A percentile compares a stretch with the other conserved stretches of the same genome.
Evolutionary conservation across 164 flowering plant species (phyloP).

Genomic region (Vitis rupestris): DNA sequence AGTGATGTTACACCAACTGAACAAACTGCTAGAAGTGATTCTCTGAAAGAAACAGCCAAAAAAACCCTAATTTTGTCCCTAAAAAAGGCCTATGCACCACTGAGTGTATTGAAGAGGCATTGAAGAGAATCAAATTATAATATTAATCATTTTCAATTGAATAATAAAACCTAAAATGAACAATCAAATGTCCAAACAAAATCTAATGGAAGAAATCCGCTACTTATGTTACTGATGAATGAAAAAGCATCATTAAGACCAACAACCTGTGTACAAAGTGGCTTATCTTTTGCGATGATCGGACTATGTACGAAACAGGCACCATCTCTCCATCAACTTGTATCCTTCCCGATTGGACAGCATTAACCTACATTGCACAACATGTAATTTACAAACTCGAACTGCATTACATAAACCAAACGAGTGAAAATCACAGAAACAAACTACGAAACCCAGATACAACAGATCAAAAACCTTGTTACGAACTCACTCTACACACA

Average conservation of each 20-base stretch:
- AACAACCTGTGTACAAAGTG: conserved; percentile 89
- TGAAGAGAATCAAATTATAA: too few relatives aligned
- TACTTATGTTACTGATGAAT: not conserved
- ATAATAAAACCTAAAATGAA: too few relatives aligned
- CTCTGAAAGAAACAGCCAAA: too few relatives aligned
- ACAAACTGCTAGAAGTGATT: too few relatives aligned
- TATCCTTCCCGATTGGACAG: conserved; percentile 83
- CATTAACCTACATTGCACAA: conserved; percentile 49
- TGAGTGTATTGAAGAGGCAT: too few relatives aligned
- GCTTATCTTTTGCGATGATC: conserved; percentile 77
- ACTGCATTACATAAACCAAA: not conserved
- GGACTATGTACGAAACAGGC: conserved; percentile 65
- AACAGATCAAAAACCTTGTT: not conserved
- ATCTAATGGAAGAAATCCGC: not conserved
- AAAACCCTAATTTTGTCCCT: too few relatives aligned
- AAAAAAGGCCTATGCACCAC: too few relatives aligned
- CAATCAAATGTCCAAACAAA: not conserved
- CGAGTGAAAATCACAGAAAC: not conserved
- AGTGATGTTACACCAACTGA: too few relatives aligned
- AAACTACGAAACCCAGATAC: not conserved
- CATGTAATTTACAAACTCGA: not conserved
- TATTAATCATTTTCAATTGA: too few relatives aligned
- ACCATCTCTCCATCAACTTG: conserved; percentile 85
- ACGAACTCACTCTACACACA: too few relatives aligned
- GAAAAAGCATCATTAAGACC: not conserved